A percentile compares a stretch with the other conserved stretches of the same genome.
Conservation (phyloP, 2,329 filamentous ascomycete species). For the Diaporthe helianthi region DNA sequence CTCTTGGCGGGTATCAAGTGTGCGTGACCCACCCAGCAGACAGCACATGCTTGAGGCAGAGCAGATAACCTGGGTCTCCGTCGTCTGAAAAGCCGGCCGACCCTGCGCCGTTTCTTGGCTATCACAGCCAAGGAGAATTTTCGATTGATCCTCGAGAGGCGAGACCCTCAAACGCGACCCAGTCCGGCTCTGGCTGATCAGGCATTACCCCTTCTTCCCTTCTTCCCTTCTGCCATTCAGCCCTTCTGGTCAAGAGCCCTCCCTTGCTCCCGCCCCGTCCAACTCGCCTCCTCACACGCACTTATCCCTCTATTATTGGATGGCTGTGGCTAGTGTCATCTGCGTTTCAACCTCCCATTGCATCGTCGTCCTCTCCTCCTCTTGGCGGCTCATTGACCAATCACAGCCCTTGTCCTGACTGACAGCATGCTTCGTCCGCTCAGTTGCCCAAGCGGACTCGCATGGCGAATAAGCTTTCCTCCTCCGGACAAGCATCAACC, state of each 20-base stretch:
- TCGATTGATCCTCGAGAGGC: no score
- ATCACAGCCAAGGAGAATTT: slow-evolving; percentile 33
- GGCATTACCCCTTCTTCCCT: slow-evolving; percentile 19
- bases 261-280: slow-evolving; percentile 3
- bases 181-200: slow-evolving; percentile 16
- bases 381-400: slow-evolving; percentile 34
- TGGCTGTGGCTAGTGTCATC: slow-evolving; percentile 35
- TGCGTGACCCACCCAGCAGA: slow-evolving; percentile 44
- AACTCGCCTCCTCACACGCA: background rate
- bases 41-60: no score
- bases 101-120: slow-evolving; percentile 42
- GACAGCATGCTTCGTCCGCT: slow-evolving; percentile 1
- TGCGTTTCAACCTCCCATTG: slow-evolving; percentile 36
- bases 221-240: no score
- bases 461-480: slow-evolving; percentile 4
- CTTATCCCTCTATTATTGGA: background rate
- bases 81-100: slow-evolving; percentile 33
- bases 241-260: background rate
- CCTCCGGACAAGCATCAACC: slow-evolving; percentile 11
- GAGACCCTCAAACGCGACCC: slow-evolving; percentile 29
- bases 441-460: background rate
- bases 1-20: slow-evolving; percentile 48
- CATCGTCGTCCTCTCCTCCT: slow-evolving; percentile 32
- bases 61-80: slow-evolving; percentile 36
- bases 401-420: background rate